Evolutionary conservation across 1,139 yeast genomes (phyloP), one percentile per base, ranked within the genome.

Genomic region (Zhuliangozyma blackwelliae): DNA sequence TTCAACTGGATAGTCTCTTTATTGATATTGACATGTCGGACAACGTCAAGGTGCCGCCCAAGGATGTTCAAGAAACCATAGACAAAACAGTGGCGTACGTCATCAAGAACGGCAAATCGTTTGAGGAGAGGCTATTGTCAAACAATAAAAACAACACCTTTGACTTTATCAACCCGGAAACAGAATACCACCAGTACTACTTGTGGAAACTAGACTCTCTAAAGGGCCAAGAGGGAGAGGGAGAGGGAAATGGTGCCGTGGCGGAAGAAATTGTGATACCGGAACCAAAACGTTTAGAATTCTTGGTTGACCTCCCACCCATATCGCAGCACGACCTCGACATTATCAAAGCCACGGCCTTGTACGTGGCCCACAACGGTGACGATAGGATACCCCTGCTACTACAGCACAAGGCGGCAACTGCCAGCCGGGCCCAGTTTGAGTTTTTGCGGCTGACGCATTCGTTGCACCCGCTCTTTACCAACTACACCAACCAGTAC

Each of bases 21-120:
- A n/a, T n/a, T n/a, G n/a, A n/a, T n/a, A n/a, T n/a, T n/a, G n/a
- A n/a, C n/a, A n/a, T 44, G 33, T 78, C 79, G 1, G 62, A 59
- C 1, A 74, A 71, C 19, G 52, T 76, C 9, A 62, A 59, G 10
- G 57, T 77, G 3, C 89, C 89, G 0, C 85, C 87, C 1, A 68
- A 68, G 2, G 79, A 79, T 20, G 55, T 79, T 5, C 63, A 75
- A 47, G 68, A 67, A 22, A 70, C 78, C 7, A 81, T 89, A 11
- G 82, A 77, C 38, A 85, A 83, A 52, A 86, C 96, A 0, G 86
- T 83, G 1, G 76, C 66, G 3, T 87, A 82, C 51, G 87, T 89
- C 9, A 51, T 64, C 25, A 71, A 85, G 45, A 84, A 86, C 52
- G 96, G 96, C 0, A 54, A 50, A 27, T 59, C 68, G 8, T 85